A percentile compares a stretch with the other conserved stretches of the same genome.
Evolutionary conservation across 352 stramenopile genomes (phyloP).

Genomic region (Phytophthora constricta): DNA sequence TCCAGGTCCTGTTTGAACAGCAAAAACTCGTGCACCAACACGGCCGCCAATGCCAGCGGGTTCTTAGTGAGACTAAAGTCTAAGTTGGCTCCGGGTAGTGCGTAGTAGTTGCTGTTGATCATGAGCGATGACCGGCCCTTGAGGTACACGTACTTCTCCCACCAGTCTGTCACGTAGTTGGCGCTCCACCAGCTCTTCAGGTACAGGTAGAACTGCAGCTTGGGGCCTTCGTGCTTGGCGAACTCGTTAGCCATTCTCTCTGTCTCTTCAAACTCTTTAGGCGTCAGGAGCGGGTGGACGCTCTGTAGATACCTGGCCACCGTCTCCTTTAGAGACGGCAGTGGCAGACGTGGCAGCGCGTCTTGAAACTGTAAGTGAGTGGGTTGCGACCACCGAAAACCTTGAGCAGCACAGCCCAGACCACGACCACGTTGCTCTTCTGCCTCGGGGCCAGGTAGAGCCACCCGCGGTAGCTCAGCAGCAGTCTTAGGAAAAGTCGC

Average conservation of each 20-base stretch:
- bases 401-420: constrained; percentile 85
- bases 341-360: constrained; percentile 90
- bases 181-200: constrained; percentile 90
- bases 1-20: constrained; percentile 90
- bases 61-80: constrained; percentile 70
- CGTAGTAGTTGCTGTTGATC: constrained; percentile 95
- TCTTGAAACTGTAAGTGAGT: constrained; percentile 93
- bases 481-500: constrained; percentile 76
- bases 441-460: constrained; percentile 80
- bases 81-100: constrained; percentile 69
- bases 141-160: constrained; percentile 92
- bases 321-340: constrained; percentile 94
- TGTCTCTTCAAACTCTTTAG: constrained; percentile 89
- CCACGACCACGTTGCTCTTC: constrained; percentile 68
- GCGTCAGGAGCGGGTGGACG: constrained; percentile 89
- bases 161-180: constrained; percentile 93
- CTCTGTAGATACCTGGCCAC: constrained; percentile 92
- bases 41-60: constrained; percentile 67
- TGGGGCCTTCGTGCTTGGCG: constrained; percentile 86
- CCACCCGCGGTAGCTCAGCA: constrained; percentile 91
- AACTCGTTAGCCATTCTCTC: constrained; percentile 88
- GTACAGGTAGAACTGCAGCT: constrained; percentile 92
- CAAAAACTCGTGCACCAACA: constrained; percentile 80
- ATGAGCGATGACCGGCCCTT: constrained; percentile 88
- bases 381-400: constrained; percentile 80